Conservation (phyloP, 768 basidiomycete genomes). For the Russula foetens region DNA sequence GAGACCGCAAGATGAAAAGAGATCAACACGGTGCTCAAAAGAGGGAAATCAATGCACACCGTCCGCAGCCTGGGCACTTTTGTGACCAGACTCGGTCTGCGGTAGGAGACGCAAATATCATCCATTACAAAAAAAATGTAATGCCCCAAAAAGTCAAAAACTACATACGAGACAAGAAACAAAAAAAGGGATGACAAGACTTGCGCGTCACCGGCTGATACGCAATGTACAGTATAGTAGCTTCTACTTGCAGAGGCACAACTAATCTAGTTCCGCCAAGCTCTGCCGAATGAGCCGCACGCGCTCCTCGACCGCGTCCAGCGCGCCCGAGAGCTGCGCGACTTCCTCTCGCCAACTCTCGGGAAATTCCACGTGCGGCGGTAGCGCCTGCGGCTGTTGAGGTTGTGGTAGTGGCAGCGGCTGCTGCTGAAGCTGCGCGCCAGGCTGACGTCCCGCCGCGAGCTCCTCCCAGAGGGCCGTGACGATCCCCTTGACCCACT, state of each 20-base stretch:
- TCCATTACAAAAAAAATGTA: too few species aligned
- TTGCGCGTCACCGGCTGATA: too few species aligned
- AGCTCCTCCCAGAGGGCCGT: slow-evolving; percentile 69
- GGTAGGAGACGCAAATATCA: too few species aligned
- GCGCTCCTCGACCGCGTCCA: slow-evolving; percentile 15
- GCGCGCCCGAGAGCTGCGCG: slow-evolving; percentile 1
- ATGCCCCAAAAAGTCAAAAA: too few species aligned
- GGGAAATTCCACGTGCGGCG: slow-evolving; percentile 3
- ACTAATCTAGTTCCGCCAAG: slow-evolving; percentile 9
- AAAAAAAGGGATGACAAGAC: too few species aligned
- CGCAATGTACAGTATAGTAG: too few species aligned
- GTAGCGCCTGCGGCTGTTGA: not conserved
- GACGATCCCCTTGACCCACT: slow-evolving; percentile 67
- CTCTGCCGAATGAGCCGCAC: slow-evolving; percentile 7
- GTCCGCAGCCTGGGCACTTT: too few species aligned
- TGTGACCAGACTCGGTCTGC: too few species aligned
- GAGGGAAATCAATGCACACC: too few species aligned
- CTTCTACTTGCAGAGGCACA: not conserved
- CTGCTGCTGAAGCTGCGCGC: not conserved
- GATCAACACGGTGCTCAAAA: too few species aligned
- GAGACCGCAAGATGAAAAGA: too few species aligned
- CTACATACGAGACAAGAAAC: too few species aligned
- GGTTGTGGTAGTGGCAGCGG: not conserved
- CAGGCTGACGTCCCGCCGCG: slow-evolving; percentile 35
- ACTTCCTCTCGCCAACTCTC: slow-evolving; percentile 17